Conservation (phyloP, 2,329 filamentous ascomycete genomes). For the Colletotrichum coccodes region DNA sequence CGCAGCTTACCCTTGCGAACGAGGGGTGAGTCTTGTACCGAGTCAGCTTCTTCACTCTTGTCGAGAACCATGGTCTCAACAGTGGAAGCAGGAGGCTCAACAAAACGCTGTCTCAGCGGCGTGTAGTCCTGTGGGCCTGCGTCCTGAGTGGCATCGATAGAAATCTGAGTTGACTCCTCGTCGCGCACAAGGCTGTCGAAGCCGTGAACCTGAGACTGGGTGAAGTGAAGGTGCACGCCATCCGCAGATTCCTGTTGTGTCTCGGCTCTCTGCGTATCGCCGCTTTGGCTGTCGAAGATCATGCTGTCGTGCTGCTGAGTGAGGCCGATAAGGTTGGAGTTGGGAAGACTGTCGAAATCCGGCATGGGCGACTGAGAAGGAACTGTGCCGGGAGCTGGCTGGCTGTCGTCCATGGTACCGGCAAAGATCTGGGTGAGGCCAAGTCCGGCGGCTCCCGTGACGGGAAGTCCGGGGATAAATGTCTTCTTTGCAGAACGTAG, state of each 20-base stretch:
- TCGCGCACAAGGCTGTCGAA: constrained; percentile 66
- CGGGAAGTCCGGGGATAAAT: constrained; percentile 75
- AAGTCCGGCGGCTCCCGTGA: constrained; percentile 70
- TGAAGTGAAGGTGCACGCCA: constrained; percentile 64
- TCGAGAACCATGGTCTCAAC: constrained; percentile 73
- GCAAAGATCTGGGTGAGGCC: constrained; percentile 92
- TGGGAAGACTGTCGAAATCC: constrained; percentile 65
- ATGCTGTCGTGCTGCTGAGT: constrained; percentile 64
- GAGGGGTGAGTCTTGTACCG: constrained; percentile 71
- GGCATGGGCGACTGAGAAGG: constrained; percentile 63
- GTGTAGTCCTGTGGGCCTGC: constrained; percentile 79
- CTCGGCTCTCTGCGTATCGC: constrained; percentile 47
- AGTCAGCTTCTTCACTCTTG: constrained; percentile 47
- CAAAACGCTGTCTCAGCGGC: constrained; percentile 75
- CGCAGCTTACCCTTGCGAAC: constrained; percentile 67
- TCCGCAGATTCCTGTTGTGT: constrained; percentile 45
- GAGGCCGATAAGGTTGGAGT: constrained; percentile 70
- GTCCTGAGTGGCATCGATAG: constrained; percentile 84
- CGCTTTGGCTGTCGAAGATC: constrained; percentile 58
- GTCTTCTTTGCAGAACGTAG: constrained; percentile 75
- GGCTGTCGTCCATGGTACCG: constrained; percentile 82
- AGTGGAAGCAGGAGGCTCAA: constrained; percentile 73
- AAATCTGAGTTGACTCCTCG: constrained; percentile 66
- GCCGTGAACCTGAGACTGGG: constrained; percentile 68
- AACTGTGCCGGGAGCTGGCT: constrained; percentile 44